Conservation (phyloP, 768 basidiomycete species). For the Lactarius psammicola region DNA sequence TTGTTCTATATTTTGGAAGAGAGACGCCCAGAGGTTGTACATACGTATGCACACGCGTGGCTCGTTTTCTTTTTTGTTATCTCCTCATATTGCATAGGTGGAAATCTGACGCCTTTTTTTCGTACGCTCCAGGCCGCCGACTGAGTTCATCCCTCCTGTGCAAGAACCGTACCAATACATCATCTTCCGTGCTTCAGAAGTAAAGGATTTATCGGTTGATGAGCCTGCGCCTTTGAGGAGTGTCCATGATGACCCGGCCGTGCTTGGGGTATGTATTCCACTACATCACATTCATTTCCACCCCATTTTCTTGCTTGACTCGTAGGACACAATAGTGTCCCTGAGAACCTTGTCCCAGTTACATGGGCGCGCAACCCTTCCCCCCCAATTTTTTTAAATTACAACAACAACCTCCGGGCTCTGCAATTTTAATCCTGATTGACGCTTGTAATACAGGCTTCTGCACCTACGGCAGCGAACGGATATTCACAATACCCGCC, state of each 20-base stretch:
- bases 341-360: slow-evolving; percentile 34
- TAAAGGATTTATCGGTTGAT: slow-evolving; percentile 86
- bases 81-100: slow-evolving; percentile 2
- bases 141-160: slow-evolving; percentile 80
- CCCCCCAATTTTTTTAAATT: slow-evolving; percentile 55
- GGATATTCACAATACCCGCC: slow-evolving; percentile 30
- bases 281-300: slow-evolving; percentile 19
- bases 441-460: slow-evolving; percentile 41
- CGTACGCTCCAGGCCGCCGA: slow-evolving; percentile 50
- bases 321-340: slow-evolving; percentile 49
- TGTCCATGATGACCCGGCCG: slow-evolving; percentile 82
- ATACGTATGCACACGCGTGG: slow-evolving; percentile 56
- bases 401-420: slow-evolving; percentile 37
- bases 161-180: slow-evolving; percentile 86
- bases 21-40: slow-evolving; percentile 50
- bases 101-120: slow-evolving; percentile 34
- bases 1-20: slow-evolving; percentile 37
- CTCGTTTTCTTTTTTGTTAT: slow-evolving; percentile 48
- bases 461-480: slow-evolving; percentile 42
- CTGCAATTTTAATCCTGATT: slow-evolving; percentile 14
- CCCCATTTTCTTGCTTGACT: slow-evolving; percentile 21
- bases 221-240: slow-evolving; percentile 55
- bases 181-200: slow-evolving; percentile 87
- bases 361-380: slow-evolving; percentile 23
- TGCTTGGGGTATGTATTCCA: slow-evolving; percentile 61